phyloP scores from a whole-genome alignment of 345 rosid genomes.

The Eucalyptus pauciflora region DNA sequence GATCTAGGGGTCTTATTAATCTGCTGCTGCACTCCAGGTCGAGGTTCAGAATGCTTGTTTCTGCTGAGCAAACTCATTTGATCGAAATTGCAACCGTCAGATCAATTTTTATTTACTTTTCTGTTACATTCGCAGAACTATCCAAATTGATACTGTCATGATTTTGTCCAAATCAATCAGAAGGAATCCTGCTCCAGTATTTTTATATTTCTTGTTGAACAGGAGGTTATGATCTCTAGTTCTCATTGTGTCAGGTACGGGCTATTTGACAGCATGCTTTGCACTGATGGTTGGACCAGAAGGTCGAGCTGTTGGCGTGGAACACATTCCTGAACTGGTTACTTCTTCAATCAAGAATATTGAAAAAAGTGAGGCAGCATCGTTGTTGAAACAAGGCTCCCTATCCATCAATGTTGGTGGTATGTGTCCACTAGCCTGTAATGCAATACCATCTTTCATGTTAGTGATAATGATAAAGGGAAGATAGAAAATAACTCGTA shows the following conservation, averaged over 20 bases:
- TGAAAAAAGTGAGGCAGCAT: constrained; percentile 61
- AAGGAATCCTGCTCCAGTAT: not conserved
- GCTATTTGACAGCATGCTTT: constrained; percentile 92
- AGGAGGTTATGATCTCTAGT: not conserved
- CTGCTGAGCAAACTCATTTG: not conserved
- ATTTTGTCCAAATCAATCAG: not conserved
- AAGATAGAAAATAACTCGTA: not conserved
- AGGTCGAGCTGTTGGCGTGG: constrained; percentile 84
- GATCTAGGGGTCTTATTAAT: not conserved
- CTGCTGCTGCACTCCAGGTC: not conserved
- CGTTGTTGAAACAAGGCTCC: constrained; percentile 58
- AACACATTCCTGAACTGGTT: constrained; percentile 83
- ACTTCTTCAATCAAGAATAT: constrained; percentile 56
- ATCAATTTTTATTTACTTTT: not conserved
- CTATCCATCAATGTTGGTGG: constrained; percentile 78
- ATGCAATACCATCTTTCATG: not conserved
- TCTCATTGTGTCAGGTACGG: constrained; percentile 43
- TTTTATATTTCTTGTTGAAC: not conserved
- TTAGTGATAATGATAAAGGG: not conserved
- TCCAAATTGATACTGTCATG: not conserved
- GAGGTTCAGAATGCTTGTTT: not conserved
- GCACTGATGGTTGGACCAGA: constrained; percentile 83
- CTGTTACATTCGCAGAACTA: not conserved
- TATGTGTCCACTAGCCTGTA: constrained; percentile 7
- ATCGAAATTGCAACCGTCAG: not conserved